Evolutionary conservation across 2,329 filamentous ascomycete species (phyloP), one percentile per base, ranked within the genome.

Genomic region (Trichoderma arundinaceum): DNA sequence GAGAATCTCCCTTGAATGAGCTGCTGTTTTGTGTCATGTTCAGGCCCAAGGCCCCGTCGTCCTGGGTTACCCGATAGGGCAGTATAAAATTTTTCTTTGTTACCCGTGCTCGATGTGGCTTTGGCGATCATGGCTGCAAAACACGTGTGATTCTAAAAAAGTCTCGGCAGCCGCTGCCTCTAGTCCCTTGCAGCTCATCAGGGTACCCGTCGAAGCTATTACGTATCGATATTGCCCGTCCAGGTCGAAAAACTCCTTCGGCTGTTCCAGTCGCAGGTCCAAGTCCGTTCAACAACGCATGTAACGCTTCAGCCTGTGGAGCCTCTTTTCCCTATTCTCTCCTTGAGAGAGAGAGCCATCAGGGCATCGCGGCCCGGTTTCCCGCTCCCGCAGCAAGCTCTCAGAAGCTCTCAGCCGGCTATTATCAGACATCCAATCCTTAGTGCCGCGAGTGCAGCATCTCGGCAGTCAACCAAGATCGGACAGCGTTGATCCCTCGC

Each of bases 131-230:
- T 44, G 38, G 59, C 48, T 33, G 48, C 48, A 43, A 60, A 51
- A 49, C 57, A 60, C 57, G 57, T 60, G 57, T 41, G 57, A 49
- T 60, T 35, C 57, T 60, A 60, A 60, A 49, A 60, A 51, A 15
- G 44, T 49, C 19, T 38, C 57, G 33, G 46, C 19, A 49, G 57
- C 57, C 33, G 48, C 44, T 49, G 57, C 57, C 44, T 7, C 22
- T 35, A 33, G 43, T 35, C 35, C 44, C 44, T 48, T 35, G 48
- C 59, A 41, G 59, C 59, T 22, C 59, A 44, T 44, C 59, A 53
- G 46, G 48, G 38, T 44, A 39, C 39, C 22, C 48, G 2, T 52
- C 22, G 12, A 38, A 62, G 59, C 38, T 53, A 62, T 62, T 62
- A 62, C 59, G 59, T 62, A 35, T 52, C 15, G 59, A 43, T 44